Conservation (phyloP, 169 alveolate species). For the Cryptosporidium bovis region DNA sequence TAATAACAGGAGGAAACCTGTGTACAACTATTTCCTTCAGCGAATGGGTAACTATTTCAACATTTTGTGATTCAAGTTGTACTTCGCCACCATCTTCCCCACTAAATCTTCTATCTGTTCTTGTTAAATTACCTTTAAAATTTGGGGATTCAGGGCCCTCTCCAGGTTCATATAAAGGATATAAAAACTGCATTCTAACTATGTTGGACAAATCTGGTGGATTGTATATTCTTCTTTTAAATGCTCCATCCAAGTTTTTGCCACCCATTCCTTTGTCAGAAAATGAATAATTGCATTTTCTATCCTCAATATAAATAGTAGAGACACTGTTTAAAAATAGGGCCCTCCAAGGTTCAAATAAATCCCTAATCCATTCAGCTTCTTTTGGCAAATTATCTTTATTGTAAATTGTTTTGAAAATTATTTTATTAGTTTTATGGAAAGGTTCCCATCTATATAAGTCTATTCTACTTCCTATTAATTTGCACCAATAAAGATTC, state of each 20-base stretch:
- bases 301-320: slow-evolving; percentile 47
- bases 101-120: background rate
- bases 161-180: slow-evolving; percentile 65
- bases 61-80: background rate
- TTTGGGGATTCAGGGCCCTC: slow-evolving; percentile 68
- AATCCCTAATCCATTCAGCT: slow-evolving; percentile 42
- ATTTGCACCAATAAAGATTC: slow-evolving; percentile 76
- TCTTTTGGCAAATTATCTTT: slow-evolving; percentile 42
- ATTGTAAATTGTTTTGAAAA: slow-evolving; percentile 15
- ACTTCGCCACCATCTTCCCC: background rate
- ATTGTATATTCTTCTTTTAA: background rate
- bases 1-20: slow-evolving; percentile 78
- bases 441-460: slow-evolving; percentile 74
- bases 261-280: background rate
- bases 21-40: slow-evolving; percentile 78
- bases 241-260: background rate
- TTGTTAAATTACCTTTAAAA: background rate
- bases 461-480: slow-evolving; percentile 78
- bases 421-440: slow-evolving; percentile 46
- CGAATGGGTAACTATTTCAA: slow-evolving; percentile 61
- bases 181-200: slow-evolving; percentile 53
- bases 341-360: slow-evolving; percentile 75
- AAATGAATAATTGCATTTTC: background rate
- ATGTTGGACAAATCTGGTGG: slow-evolving; percentile 38
- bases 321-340: slow-evolving; percentile 28